A percentile compares a stretch with the other conserved stretches of the same genome.
These are phyloP conservation scores for Umbelopsis sp. DNA, from an alignment of 192 early-diverging fungal species.

Conservation along the genomic window DNA sequence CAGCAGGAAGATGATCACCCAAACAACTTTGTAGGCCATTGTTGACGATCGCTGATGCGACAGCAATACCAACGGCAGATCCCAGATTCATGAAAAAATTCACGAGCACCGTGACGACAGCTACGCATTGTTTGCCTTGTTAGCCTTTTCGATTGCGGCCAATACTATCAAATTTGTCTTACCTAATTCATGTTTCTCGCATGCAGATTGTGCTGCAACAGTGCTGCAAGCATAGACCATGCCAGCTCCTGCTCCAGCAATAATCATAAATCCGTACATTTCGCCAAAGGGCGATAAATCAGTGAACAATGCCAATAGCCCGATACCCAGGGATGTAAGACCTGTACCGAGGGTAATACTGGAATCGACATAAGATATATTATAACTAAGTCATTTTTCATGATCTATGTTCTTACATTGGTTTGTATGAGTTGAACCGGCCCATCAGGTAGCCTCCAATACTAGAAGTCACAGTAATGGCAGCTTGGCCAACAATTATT, in stretches of 20 bases:
- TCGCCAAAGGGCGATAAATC: neutral
- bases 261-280: constrained; percentile 31
- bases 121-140: neutral
- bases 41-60: constrained; percentile 38
- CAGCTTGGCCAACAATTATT: constrained; percentile 40
- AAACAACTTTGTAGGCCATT: neutral
- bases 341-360: constrained; percentile 54
- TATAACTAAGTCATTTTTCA: neutral
- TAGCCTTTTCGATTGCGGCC: too few relatives aligned
- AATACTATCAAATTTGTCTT: neutral
- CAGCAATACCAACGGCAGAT: constrained; percentile 34
- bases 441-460: constrained; percentile 29
- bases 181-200: constrained; percentile 33
- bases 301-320: constrained; percentile 63
- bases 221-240: constrained; percentile 36
- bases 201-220: constrained; percentile 39
- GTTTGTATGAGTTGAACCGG: constrained; percentile 21
- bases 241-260: constrained; percentile 38
- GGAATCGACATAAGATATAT: neutral
- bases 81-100: constrained; percentile 40
- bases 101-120: constrained; percentile 37
- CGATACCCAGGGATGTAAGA: constrained; percentile 64
- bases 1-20: neutral
- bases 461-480: constrained; percentile 25
- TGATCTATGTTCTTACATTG: constrained; percentile 21